Base-by-base conservation (phyloP, 2,329 filamentous ascomycete species). In the Monosporascus cannonballus region DNA sequence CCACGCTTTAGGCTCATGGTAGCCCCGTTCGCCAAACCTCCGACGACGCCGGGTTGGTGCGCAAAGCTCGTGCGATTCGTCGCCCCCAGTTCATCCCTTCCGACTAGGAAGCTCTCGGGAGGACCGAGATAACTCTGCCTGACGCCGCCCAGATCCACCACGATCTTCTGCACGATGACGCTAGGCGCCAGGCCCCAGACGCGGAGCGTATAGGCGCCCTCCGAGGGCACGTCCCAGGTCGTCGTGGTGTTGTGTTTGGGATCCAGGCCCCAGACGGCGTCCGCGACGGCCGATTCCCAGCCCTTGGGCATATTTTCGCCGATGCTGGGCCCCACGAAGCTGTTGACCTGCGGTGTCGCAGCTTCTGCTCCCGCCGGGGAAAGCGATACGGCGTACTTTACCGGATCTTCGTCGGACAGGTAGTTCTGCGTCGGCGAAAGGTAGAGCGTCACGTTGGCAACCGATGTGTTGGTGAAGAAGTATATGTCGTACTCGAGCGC, bases 401-500 rank as follows among this genome's bases (percentile, higher is more conserved):
- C 70, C 1, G 78, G 77, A 9, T 70, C 70, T 6, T 66, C 58
- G 39, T 78, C 72, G 25, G 77, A 78, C 3, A 79, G 70, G 59
- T 79, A 79, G 62, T 83, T 83, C 44, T 76, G 73, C 1, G 69
- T 72, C 0, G 79, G 78, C 8, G 77, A 80, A 54, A 84, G 70
- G 63, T 75, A 76, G 3, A 83, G 69, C 0, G 76, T 73, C 49
- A 75, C 69, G 59, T 72, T 73, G 47, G 71, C 72, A 17, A 70
- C 70, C 5, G 73, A 64, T 20, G 66, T 64, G 52, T 75, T 74
- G 44, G 76, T 80, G 69, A 84, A 86, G 14, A 83, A 72, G 66
- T 83, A 86, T 53, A 87, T 61, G 50, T 79, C 73, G 63, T 86
- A 88, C 57, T 82, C 77, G 8, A 87, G 73, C 4, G 75, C 76